Evolutionary conservation across 2,329 filamentous ascomycete genomes (phyloP), one percentile per base, ranked within the genome.

Genomic region (Passalora sequoiae): DNA sequence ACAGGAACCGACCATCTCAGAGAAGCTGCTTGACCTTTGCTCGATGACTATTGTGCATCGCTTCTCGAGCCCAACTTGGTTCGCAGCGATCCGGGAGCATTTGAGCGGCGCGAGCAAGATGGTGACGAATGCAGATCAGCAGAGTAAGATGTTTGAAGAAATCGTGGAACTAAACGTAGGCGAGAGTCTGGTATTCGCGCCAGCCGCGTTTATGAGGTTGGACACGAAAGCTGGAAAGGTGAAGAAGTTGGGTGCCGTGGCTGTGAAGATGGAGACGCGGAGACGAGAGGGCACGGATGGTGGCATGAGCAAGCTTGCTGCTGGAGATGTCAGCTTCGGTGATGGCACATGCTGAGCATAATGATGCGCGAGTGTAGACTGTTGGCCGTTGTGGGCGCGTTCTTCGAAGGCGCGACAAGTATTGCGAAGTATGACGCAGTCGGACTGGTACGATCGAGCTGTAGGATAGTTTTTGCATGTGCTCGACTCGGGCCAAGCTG

Each of bases 1-100:
- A 0, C 84, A 92, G 58, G 86, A 91, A 55, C 86, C 85, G 0
- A 86, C 83, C 0, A 72, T 89, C 3, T 82, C 81, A 0, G 77
- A 80, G 0, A 72, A 74, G 12, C 71, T 92, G 0, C 71, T 91
- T 0, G 83, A 87, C 40, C 68, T 91, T 0, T 88, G 81, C 60
- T 81, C 78, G 1, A 67, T 85, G n/a, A 84, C 79, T 0, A 71
- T 89, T 12, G 78, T 89, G 0, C 84, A 89, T 57, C 74, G 81
- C 0, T 89, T 89, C 61, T 79, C 72, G 0, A 81, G 76, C 0
- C 83, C 83, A 0, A 72, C 73, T 1, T 86, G 83, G 83, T 71
- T 79, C 20, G 56, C 58, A 0, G 67, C 68, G 0, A 63, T 78
- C 30, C 56, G 58, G 21, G 53, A 55, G 10, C 68, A 72, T 57